phyloP scores from a whole-genome alignment of 1,284 basidiomycete genomes.

The Wallemia mellicola region DNA sequence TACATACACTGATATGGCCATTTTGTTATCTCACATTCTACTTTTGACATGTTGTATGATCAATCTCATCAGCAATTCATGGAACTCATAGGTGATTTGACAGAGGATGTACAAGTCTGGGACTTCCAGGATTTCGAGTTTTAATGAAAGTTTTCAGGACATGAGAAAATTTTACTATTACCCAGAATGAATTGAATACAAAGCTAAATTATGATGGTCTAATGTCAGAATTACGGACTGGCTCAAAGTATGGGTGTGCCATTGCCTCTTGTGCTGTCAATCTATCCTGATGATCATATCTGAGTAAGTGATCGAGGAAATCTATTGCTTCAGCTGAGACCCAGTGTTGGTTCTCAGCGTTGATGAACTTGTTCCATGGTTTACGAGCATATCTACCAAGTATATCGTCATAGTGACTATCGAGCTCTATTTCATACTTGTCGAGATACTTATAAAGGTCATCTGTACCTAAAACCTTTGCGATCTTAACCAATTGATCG shows the following conservation, averaged over 20 bases:
- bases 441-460: constrained; percentile 70
- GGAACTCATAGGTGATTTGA: not conserved
- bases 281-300: constrained; percentile 90
- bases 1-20: too few species aligned
- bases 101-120: constrained; percentile 5
- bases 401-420: constrained; percentile 66
- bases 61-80: constrained; percentile 5
- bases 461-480: constrained; percentile 88
- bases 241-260: constrained; percentile 50
- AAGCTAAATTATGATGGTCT: not conserved
- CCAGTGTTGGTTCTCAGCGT: constrained; percentile 80
- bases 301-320: constrained; percentile 76
- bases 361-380: constrained; percentile 78
- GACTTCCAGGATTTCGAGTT: constrained; percentile 5
- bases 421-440: constrained; percentile 77
- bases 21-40: too few species aligned
- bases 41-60: constrained; percentile 2
- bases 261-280: constrained; percentile 78
- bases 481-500: constrained; percentile 93
- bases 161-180: not conserved
- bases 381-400: constrained; percentile 74
- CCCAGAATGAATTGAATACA: not conserved
- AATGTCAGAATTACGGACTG: not conserved
- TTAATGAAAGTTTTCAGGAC: not conserved
- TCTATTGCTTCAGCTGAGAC: constrained; percentile 97